Evolutionary conservation across 306 rosid species (phyloP), one percentile per base, ranked within the genome.

Genomic region (Lablab purpureus): DNA sequence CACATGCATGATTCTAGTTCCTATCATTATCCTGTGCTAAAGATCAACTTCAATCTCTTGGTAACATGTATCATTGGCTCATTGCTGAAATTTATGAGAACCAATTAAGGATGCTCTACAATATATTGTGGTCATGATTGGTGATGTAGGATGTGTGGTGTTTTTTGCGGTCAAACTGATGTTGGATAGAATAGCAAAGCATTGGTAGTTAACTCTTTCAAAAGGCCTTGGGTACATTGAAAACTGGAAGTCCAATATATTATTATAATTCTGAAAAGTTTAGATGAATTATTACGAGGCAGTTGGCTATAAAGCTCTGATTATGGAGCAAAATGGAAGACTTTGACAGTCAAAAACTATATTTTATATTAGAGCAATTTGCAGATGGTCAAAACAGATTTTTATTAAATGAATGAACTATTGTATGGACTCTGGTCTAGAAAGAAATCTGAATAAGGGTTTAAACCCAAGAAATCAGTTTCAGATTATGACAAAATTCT

Each of bases 261-360:
- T 4, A 7, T n/a, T 10, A 37, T 19, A 0, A 30, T 10, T 15
- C 22, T 65, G 46, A 11, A 40, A 40, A 43, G 60, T n/a, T 34
- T 6, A 49, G 46, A 46, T 74, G 56, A 27, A 46, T 45, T 43
- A 17, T 75, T 34, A 66, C 23, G 56, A 52, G 46, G 18, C 81
- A 65, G 19, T 36, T 52, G 18, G 25, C 36, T 77, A 50, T 50
- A 66, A 45, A 54, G 40, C 40, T 50, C 63, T 75, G 62, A 32
- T 64, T 64, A 23, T 64, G 64, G 23, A 22, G 68, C 30, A 52
- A 37, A 66, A 67, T 37, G 51, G 51, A 36, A 50, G 55, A 41
- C 23, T 25, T 27, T 15, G 12, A 23, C 15, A 47, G 78, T 70
- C 19, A 28, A 28, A 55, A 12, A 40, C 15, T 55, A 55, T 34